phyloP scores from a whole-genome alignment of 306 rosid species.

The Luffa aegyptiaca region DNA sequence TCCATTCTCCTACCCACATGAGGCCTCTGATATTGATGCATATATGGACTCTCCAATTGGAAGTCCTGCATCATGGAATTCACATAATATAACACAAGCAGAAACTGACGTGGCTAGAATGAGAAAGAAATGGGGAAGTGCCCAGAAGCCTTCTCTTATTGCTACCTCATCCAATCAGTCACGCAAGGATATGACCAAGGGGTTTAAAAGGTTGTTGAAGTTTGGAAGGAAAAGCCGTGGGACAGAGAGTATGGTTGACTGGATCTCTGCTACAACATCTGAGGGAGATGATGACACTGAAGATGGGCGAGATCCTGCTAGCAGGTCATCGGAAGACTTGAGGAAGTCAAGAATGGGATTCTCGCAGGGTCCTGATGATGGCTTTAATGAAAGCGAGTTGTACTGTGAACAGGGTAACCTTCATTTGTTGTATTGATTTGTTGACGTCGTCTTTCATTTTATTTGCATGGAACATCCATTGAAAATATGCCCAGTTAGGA shows the following conservation, averaged over 20 bases:
- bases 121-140: conserved; percentile 99
- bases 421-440: neutral
- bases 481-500: neutral
- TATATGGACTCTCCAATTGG: conserved; percentile 85
- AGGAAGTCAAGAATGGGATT: conserved; percentile 98
- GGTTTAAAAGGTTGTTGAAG: conserved; percentile 81
- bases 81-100: conserved; percentile 61
- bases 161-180: conserved; percentile 73
- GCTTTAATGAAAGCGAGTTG: conserved; percentile 74
- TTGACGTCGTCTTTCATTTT: neutral
- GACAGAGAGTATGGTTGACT: conserved; percentile 67
- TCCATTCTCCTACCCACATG: conserved; percentile 72
- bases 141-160: conserved; percentile 76
- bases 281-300: conserved; percentile 98
- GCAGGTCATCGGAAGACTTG: conserved; percentile 77
- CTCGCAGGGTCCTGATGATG: conserved; percentile 76
- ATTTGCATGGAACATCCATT: conserved; percentile 6
- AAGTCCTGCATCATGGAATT: conserved; percentile 95
- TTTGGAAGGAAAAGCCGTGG: conserved; percentile 96
- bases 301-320: conserved; percentile 85
- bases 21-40: conserved; percentile 85
- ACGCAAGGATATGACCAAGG: conserved; percentile 87
- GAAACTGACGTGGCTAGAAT: conserved; percentile 86
- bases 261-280: conserved; percentile 99
- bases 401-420: conserved; percentile 71